These are phyloP conservation scores for Fusarium miscanthi DNA, from an alignment of 2,329 filamentous ascomycete genomes.

Conservation along the genomic window DNA sequence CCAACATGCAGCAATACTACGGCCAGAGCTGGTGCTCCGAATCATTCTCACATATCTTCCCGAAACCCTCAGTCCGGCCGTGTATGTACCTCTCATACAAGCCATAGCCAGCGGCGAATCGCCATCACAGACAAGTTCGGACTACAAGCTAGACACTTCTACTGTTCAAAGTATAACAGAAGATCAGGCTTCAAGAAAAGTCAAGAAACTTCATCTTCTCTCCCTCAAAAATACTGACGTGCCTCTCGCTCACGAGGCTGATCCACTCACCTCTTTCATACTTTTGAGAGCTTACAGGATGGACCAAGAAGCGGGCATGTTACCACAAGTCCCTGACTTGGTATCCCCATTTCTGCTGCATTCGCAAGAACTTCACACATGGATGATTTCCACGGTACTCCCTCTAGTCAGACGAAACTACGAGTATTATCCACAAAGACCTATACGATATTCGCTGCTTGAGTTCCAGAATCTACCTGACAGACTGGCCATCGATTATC, in stretches of 20 bases:
- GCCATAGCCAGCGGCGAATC: slow-evolving; percentile 64
- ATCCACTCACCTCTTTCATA: slow-evolving; percentile 72
- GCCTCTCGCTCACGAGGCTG: slow-evolving; percentile 60
- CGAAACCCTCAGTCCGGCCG: slow-evolving; percentile 72
- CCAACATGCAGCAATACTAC: slow-evolving; percentile 67
- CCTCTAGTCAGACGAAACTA: slow-evolving; percentile 75
- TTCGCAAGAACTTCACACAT: slow-evolving; percentile 70
- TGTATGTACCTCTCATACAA: slow-evolving; percentile 71
- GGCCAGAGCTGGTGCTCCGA: slow-evolving; percentile 73
- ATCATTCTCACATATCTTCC: slow-evolving; percentile 83
- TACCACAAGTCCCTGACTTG: slow-evolving; percentile 74
- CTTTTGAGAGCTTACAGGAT: slow-evolving; percentile 75
- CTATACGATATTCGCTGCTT: slow-evolving; percentile 64
- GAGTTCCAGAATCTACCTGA: slow-evolving; percentile 73
- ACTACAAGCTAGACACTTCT: slow-evolving; percentile 64
- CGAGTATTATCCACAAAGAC: slow-evolving; percentile 72
- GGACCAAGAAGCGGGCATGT: slow-evolving; percentile 77
- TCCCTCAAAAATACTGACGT: slow-evolving; percentile 64
- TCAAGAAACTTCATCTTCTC: slow-evolving; percentile 71
- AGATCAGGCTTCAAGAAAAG: slow-evolving; percentile 71
- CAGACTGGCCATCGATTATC: slow-evolving; percentile 66
- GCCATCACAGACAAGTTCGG: slow-evolving; percentile 51
- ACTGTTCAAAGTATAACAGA: slow-evolving; percentile 69
- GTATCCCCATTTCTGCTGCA: slow-evolving; percentile 74
- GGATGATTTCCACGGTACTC: slow-evolving; percentile 76